Percentiles rank a stretch among this genome's conserved stretches.
Conservation (phyloP, 2,329 filamentous ascomycete species). For the Chaetoscypha palmicola region DNA sequence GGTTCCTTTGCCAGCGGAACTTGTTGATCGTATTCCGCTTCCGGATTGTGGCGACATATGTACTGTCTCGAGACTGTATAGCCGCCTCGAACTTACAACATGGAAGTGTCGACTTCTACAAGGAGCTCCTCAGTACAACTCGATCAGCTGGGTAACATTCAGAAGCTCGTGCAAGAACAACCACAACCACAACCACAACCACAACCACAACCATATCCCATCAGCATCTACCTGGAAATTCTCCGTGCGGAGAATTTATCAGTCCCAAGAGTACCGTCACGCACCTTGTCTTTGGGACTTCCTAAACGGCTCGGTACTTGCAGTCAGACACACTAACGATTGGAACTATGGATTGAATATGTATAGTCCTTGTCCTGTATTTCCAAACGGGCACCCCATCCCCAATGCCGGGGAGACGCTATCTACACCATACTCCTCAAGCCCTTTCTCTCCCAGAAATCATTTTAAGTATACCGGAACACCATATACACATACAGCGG, state of each 20-base stretch:
- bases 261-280: not conserved
- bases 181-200: too few relatives aligned
- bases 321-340: not conserved
- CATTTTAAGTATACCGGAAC: constrained; percentile 63
- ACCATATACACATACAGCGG: constrained; percentile 89
- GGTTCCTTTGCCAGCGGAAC: too few relatives aligned
- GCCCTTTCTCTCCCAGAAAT: constrained; percentile 4
- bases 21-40: too few relatives aligned
- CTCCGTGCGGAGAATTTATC: not conserved
- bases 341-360: not conserved
- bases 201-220: too few relatives aligned
- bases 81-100: too few relatives aligned
- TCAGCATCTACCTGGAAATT: not conserved
- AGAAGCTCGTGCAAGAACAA: too few relatives aligned
- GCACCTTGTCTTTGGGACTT: not conserved
- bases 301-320: not conserved
- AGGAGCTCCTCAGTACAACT: too few relatives aligned
- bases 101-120: too few relatives aligned
- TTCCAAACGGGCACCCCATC: not conserved
- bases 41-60: too few relatives aligned
- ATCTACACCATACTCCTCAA: constrained; percentile 3
- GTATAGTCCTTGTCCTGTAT: not conserved
- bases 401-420: not conserved
- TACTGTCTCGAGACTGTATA: too few relatives aligned
- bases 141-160: too few relatives aligned